Evolutionary conservation across 2,329 filamentous ascomycete genomes (phyloP).

Genomic region (Trematosphaeria pertusa): DNA sequence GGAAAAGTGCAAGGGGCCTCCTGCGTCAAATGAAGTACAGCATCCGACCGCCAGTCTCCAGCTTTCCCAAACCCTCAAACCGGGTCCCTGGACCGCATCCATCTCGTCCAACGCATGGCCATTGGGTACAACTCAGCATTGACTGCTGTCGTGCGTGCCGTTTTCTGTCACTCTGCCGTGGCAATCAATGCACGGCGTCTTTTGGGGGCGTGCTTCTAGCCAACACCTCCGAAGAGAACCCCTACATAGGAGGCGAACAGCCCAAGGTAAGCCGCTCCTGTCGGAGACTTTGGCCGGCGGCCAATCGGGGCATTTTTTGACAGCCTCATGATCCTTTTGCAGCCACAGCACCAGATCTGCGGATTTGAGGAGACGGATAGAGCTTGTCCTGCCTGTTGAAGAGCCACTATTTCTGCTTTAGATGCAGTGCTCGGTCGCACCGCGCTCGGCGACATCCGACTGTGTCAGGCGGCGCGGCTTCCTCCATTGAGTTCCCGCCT

Average conservation of each 20-base stretch:
- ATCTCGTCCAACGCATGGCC: conserved; percentile 14
- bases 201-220: conserved; percentile 19
- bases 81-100: conserved; percentile 31
- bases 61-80: conserved; percentile 24
- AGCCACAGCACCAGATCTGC: conserved; percentile 23
- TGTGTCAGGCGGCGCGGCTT: conserved; percentile 18
- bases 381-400: conserved; percentile 15
- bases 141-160: conserved; percentile 41
- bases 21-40: conserved; percentile 26
- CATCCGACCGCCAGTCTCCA: conserved; percentile 18
- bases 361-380: conserved; percentile 11
- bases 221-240: conserved; percentile 21
- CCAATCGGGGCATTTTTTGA: conserved; percentile 33
- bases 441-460: conserved; percentile 28
- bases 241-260: conserved; percentile 24
- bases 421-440: conserved; percentile 29
- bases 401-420: conserved; percentile 19
- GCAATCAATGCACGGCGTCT: conserved; percentile 25
- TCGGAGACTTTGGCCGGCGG: conserved; percentile 10
- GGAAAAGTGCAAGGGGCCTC: conserved; percentile 1
- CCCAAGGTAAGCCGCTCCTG: conserved; percentile 24
- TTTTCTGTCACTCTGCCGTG: conserved; percentile 44
- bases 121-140: conserved; percentile 24
- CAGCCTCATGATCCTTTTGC: conserved; percentile 29
- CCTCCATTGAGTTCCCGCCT: conserved; percentile 18